phyloP scores from a whole-genome alignment of 2,329 filamentous ascomycete species.

The Aspergillus pseudoterreus region DNA sequence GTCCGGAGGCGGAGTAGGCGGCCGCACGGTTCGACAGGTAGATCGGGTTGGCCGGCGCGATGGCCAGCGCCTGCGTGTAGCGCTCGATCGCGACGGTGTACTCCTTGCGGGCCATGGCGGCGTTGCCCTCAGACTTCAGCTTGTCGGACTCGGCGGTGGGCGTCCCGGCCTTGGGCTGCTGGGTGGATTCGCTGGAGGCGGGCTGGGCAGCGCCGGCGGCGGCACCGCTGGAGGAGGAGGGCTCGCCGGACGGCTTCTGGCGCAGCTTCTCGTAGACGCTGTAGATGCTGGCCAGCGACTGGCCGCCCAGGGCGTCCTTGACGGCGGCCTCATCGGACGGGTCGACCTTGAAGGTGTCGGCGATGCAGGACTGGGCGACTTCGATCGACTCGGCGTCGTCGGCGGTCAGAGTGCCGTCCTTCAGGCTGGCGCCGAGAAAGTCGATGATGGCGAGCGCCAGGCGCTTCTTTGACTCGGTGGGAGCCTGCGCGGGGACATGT shows the following conservation, averaged over 20 bases:
- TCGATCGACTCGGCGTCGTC: constrained; percentile 94
- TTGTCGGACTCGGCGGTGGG: constrained; percentile 71
- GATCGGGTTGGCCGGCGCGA: constrained; percentile 84
- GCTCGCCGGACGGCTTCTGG: constrained; percentile 52
- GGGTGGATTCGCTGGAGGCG: constrained; percentile 30
- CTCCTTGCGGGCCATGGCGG: constrained; percentile 92
- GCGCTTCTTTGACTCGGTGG: constrained; percentile 67
- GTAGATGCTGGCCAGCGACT: constrained; percentile 89
- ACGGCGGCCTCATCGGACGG: constrained; percentile 70
- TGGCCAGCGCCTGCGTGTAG: constrained; percentile 80
- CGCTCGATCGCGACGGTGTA: constrained; percentile 76
- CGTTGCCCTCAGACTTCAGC: constrained; percentile 87
- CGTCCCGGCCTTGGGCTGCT: constrained; percentile 33
- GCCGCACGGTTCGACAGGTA: constrained; percentile 97
- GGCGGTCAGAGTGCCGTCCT: constrained; percentile 79
- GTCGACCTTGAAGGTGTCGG: constrained; percentile 93
- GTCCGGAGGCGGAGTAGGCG: constrained; percentile 77
- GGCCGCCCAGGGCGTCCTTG: constrained; percentile 72
- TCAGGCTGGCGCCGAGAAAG: constrained; percentile 79
- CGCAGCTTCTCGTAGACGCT: constrained; percentile 94
- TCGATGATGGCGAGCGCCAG: constrained; percentile 96
- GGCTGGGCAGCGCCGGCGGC: constrained; percentile 37
- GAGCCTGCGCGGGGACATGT: constrained; percentile 25
- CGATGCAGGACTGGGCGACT: constrained; percentile 89
- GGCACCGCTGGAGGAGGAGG: constrained; percentile 34